These are phyloP conservation scores for Colletotrichum paranaense DNA, from an alignment of 2,329 filamentous ascomycete genomes.

Conservation along the genomic window DNA sequence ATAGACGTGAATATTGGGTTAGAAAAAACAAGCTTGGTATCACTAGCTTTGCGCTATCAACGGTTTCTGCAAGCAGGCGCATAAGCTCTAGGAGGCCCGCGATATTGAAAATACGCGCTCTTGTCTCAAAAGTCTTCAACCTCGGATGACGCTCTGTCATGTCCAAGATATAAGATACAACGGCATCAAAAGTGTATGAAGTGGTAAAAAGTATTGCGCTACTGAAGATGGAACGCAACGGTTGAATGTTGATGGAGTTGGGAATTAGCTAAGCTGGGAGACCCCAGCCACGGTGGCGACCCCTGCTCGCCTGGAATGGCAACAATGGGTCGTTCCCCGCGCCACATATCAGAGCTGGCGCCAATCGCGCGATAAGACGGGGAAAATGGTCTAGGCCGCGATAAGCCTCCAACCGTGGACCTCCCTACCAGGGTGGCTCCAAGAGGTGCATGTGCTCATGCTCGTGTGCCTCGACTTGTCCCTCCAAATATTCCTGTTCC, in stretches of 20 bases:
- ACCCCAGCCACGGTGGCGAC: slow-evolving; percentile 32
- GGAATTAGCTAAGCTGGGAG: slow-evolving; percentile 12
- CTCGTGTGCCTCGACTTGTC: slow-evolving; percentile 33
- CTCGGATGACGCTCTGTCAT: no score
- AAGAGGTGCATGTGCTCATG: slow-evolving; percentile 34
- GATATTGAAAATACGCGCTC: not conserved
- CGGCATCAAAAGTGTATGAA: no score
- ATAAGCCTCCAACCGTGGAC: slow-evolving; percentile 19
- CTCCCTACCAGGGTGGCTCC: slow-evolving; percentile 11
- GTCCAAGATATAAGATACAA: no score
- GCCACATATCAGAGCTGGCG: slow-evolving; percentile 27
- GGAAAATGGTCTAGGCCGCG: slow-evolving; percentile 24
- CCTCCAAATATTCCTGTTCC: slow-evolving; percentile 29
- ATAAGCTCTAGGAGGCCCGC: not conserved
- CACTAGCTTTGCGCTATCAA: not conserved
- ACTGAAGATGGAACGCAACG: no score
- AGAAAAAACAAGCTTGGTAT: not conserved
- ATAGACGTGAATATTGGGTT: not conserved
- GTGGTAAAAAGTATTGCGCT: no score
- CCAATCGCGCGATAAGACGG: slow-evolving; percentile 31
- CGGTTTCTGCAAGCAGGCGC: not conserved
- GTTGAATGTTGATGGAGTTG: no score
- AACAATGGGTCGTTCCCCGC: not conserved
- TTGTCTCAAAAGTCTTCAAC: no score
- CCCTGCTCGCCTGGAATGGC: not conserved